These are phyloP conservation scores for Magnusiomyces tetraspermus DNA, from an alignment of 1,139 yeast species.

Conservation along the genomic window DNA sequence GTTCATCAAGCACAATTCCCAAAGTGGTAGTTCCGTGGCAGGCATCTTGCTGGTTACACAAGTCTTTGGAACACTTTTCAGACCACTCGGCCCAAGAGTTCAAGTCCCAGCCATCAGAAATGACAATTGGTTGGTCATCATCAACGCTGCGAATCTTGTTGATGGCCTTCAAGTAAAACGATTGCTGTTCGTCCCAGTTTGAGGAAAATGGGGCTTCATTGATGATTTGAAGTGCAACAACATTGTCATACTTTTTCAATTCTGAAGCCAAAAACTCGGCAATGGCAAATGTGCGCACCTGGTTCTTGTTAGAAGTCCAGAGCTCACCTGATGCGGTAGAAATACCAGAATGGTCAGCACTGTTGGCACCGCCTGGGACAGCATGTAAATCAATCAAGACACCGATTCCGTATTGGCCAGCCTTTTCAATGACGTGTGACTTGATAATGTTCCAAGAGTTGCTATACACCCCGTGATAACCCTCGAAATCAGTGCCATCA, in stretches of 20 bases:
- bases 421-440: slow-evolving; percentile 43
- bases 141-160: slow-evolving; percentile 51
- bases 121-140: slow-evolving; percentile 53
- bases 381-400: slow-evolving; percentile 82
- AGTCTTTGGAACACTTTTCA: slow-evolving; percentile 35
- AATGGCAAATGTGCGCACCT: slow-evolving; percentile 41
- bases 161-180: slow-evolving; percentile 63
- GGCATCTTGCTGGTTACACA: slow-evolving; percentile 15
- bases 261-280: slow-evolving; percentile 57
- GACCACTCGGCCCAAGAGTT: slow-evolving; percentile 70
- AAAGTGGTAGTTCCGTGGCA: slow-evolving; percentile 26
- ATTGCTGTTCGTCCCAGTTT: slow-evolving; percentile 35
- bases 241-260: slow-evolving; percentile 48
- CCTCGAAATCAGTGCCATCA: slow-evolving; percentile 52
- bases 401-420: slow-evolving; percentile 50
- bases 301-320: slow-evolving; percentile 44
- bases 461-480: slow-evolving; percentile 46
- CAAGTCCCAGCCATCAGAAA: slow-evolving; percentile 94
- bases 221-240: slow-evolving; percentile 73
- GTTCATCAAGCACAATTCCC: slow-evolving; percentile 74
- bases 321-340: slow-evolving; percentile 48
- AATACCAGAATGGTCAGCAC: slow-evolving; percentile 76
- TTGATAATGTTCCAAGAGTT: slow-evolving; percentile 63
- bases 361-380: slow-evolving; percentile 87
- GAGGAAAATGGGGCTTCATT: slow-evolving; percentile 66